Evolutionary conservation across 164 flowering plant species (phyloP).

Genomic region (Stephania japonica): DNA sequence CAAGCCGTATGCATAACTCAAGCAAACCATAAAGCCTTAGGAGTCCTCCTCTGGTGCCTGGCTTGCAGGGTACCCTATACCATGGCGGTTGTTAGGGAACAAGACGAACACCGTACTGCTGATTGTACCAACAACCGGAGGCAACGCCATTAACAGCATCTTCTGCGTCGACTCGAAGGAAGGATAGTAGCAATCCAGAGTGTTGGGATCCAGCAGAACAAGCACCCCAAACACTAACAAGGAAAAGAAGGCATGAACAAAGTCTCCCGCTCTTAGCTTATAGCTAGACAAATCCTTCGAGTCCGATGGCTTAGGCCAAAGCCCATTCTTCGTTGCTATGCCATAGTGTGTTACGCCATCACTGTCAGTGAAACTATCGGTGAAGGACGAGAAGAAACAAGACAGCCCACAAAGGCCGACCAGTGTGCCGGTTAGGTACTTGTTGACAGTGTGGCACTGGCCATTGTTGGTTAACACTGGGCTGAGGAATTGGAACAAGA

Average conservation of each 20-base stretch:
- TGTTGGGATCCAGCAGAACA: conserved; percentile 50
- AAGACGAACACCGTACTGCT: conserved; percentile 42
- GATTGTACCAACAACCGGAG: conserved; percentile 54
- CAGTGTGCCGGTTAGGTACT: conserved; percentile 43
- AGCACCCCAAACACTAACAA: conserved; percentile 31
- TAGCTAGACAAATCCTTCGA: conserved; percentile 32
- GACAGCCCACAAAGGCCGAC: conserved; percentile 50
- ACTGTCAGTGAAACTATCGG: conserved; percentile 58
- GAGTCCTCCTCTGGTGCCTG: conserved; percentile 3
- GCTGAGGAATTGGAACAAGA: conserved; percentile 66
- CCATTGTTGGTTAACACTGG: conserved; percentile 81
- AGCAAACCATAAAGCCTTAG: neutral
- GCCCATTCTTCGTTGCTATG: conserved; percentile 53
- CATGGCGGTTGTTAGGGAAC: conserved; percentile 76
- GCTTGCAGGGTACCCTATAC: conserved; percentile 63
- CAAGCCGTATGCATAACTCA: neutral
- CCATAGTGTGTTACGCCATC: conserved; percentile 58
- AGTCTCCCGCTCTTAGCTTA: conserved; percentile 57
- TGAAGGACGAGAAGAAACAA: conserved; percentile 60
- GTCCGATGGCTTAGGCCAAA: conserved; percentile 39
- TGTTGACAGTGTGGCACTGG: conserved; percentile 50
- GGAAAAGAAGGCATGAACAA: conserved; percentile 58
- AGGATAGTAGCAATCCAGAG: conserved; percentile 62
- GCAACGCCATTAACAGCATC: conserved; percentile 50
- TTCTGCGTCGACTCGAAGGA: conserved; percentile 36